Percentiles rank a stretch among this genome's conserved stretches.
Evolutionary conservation across 2,329 filamentous ascomycete genomes (phyloP).

Genomic region (Cercospora sp.): DNA sequence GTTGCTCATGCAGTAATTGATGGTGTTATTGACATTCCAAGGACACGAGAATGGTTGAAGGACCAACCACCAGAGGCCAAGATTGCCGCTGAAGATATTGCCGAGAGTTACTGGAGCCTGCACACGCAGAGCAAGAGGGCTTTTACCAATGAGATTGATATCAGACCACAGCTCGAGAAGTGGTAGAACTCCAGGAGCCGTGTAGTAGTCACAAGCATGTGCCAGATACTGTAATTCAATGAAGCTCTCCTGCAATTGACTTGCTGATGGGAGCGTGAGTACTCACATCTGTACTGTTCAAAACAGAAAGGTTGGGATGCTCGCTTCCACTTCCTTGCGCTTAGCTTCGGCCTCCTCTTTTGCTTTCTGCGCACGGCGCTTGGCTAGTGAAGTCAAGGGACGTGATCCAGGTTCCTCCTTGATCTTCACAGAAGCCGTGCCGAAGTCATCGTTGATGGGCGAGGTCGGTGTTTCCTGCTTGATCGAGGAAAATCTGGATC

Average conservation of each 20-base stretch:
- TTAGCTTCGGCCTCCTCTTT: constrained; percentile 28
- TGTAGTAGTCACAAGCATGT: background rate
- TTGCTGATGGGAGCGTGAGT: background rate
- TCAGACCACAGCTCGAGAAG: constrained; percentile 79
- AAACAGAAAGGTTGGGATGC: constrained; percentile 49
- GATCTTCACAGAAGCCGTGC: background rate
- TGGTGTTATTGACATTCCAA: constrained; percentile 78
- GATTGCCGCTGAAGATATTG: constrained; percentile 79
- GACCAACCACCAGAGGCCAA: constrained; percentile 62
- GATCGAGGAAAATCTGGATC: background rate
- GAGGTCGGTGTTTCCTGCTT: background rate
- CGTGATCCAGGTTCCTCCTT: constrained; percentile 3
- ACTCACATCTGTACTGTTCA: constrained; percentile 25
- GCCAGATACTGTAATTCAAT: background rate
- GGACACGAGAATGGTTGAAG: constrained; percentile 62
- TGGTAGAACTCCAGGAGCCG: constrained; percentile 55
- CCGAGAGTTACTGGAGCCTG: constrained; percentile 80
- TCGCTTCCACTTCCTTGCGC: constrained; percentile 33
- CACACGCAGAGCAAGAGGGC: constrained; percentile 77
- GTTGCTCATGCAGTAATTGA: constrained; percentile 76
- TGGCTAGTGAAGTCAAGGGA: constrained; percentile 23
- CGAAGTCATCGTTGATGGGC: background rate
- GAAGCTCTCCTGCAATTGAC: background rate
- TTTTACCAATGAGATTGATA: constrained; percentile 80
- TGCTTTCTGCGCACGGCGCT: constrained; percentile 37